Conservation (phyloP, 352 stramenopile genomes). For the Phytophthora boehmeriae region DNA sequence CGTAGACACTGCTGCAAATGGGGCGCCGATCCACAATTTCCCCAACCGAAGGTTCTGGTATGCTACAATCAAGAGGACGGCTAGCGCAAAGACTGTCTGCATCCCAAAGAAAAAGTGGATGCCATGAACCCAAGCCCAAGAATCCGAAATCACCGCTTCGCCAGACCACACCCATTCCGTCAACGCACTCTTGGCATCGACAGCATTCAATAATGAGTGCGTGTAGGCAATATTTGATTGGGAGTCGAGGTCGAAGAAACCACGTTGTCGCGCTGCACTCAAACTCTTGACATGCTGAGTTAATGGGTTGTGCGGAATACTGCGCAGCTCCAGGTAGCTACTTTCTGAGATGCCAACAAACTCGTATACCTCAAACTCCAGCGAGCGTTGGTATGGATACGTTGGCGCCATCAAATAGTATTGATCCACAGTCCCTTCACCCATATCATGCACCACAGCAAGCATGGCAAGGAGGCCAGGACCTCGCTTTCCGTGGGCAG, state of each 20-base stretch:
- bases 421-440: constrained; percentile 9
- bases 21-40: constrained; percentile 40
- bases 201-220: constrained; percentile 2
- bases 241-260: constrained; percentile 26
- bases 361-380: constrained; percentile 24
- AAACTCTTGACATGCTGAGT: constrained; percentile 22
- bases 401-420: constrained; percentile 18
- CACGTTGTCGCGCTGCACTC: constrained; percentile 13
- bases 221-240: constrained; percentile 26
- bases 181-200: neutral
- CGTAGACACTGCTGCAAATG: constrained; percentile 33
- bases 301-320: neutral
- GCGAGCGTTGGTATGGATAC: constrained; percentile 24
- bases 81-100: constrained; percentile 26
- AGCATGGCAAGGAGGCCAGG: constrained; percentile 19
- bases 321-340: constrained; percentile 15
- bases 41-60: constrained; percentile 18
- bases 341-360: constrained; percentile 8
- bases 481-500: constrained; percentile 10
- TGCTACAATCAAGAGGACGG: constrained; percentile 30
- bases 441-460: constrained; percentile 20
- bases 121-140: constrained; percentile 37
- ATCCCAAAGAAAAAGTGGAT: constrained; percentile 34
- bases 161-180: constrained; percentile 5
- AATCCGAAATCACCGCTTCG: constrained; percentile 18